A percentile compares a stretch with the other conserved stretches of the same genome.
Evolutionary conservation across 2,329 filamentous ascomycete species (phyloP).

Genomic region (Xylariales sp.): DNA sequence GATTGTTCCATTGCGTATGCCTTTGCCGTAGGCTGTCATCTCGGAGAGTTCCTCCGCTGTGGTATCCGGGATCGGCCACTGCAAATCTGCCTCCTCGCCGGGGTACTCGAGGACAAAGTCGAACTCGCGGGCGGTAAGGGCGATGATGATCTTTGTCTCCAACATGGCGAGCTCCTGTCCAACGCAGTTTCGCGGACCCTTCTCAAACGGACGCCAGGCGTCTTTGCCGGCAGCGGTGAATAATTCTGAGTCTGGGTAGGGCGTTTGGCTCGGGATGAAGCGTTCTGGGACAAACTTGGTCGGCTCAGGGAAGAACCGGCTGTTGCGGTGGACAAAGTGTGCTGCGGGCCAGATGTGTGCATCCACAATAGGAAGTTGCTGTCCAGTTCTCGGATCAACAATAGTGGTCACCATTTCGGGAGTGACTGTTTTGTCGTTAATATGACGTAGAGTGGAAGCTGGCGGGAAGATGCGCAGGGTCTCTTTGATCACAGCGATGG

Average conservation of each 20-base stretch:
- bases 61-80: neutral
- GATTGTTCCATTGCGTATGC: slow-evolving; percentile 1
- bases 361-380: slow-evolving; percentile 1
- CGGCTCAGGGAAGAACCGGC: neutral
- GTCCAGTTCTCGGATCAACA: neutral
- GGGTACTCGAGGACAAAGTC: slow-evolving; percentile 4
- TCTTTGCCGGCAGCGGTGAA: slow-evolving; percentile 2
- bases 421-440: neutral
- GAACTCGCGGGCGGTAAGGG: slow-evolving; percentile 3
- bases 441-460: neutral
- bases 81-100: slow-evolving; percentile 1
- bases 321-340: slow-evolving; percentile 3
- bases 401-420: neutral
- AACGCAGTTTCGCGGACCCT: slow-evolving; percentile 4
- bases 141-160: slow-evolving; percentile 2
- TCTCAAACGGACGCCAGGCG: slow-evolving; percentile 3
- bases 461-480: slow-evolving; percentile 23
- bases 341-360: neutral
- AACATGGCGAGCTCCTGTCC: slow-evolving; percentile 5
- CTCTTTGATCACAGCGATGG: slow-evolving; percentile 31
- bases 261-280: neutral
- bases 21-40: slow-evolving; percentile 1
- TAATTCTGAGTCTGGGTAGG: neutral
- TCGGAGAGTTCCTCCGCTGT: slow-evolving; percentile 1
- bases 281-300: slow-evolving; percentile 3